A percentile compares a stretch with the other conserved stretches of the same genome.
phyloP scores from a whole-genome alignment of 805 yeast species.

The Lipomyces mesembrius region DNA sequence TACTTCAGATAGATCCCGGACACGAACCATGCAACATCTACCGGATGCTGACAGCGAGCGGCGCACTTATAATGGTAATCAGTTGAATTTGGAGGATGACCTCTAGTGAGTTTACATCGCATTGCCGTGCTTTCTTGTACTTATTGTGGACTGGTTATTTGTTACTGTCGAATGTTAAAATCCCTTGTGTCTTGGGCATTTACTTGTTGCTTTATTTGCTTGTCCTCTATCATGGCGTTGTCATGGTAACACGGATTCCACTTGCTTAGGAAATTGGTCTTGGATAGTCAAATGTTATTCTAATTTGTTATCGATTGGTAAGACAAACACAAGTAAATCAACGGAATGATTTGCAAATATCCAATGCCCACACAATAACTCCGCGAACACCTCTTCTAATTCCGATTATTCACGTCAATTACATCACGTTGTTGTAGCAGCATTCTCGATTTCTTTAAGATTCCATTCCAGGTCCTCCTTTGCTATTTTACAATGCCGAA shows the following conservation, averaged over 20 bases:
- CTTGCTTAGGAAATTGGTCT: background rate
- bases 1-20: conserved; percentile 10
- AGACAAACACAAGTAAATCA: background rate
- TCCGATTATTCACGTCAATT: background rate
- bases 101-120: conserved; percentile 17
- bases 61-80: conserved; percentile 63
- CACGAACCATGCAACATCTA: conserved; percentile 35
- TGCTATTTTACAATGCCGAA: conserved; percentile 46
- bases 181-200: background rate
- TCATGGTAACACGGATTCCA: background rate
- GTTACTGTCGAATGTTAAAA: background rate
- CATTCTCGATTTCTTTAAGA: conserved; percentile 39
- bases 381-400: background rate
- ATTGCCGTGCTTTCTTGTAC: background rate
- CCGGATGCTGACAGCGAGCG: conserved; percentile 48
- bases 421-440: conserved; percentile 13
- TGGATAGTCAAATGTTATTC: background rate
- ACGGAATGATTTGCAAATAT: background rate
- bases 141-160: background rate
- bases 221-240: background rate
- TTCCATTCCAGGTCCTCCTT: conserved; percentile 40
- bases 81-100: conserved; percentile 58
- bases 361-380: background rate
- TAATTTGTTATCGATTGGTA: background rate
- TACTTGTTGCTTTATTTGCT: background rate